Evolutionary conservation across 192 early-diverging fungal genomes (phyloP), one percentile per base, ranked within the genome.

Genomic region (Mortierella antarctica): DNA sequence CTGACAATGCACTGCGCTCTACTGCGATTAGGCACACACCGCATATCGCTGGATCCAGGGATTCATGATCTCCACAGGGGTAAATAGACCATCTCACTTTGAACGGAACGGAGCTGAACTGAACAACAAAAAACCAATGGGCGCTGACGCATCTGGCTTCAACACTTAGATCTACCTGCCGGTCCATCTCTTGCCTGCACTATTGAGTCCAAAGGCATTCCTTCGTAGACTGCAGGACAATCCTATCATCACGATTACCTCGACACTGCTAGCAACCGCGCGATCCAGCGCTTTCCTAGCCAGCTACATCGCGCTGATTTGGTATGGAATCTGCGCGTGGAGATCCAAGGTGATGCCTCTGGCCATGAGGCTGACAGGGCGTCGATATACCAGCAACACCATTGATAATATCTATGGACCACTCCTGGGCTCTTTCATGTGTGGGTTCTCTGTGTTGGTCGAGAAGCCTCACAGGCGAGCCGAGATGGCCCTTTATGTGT

Each of bases 381-480:
- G 23, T 18, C 63, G 39, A 47, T 85, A 54, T 53, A 82, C 62
- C 73, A 85, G 69, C 21, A 68, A 53, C 46, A 75, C 68, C 53
- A 56, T 86, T 56, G 84, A 85, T 31, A 40, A 74, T 74, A 79
- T 86, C 65, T 74, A 82, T 74, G 89, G 70, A 65, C 85, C 84
- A 23, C 87, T 73, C 70, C 81, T 85, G 47, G 87, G 85, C 11
- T 76, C 88, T 15, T 75, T 93, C 57, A 54, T 91, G 55, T 90
- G 88, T 47, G 93, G 93, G 0, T 82, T 89, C 14, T 90, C 87
- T 41, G 82, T 94, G 8, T 70, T 93, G 42, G 66, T 94, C 15
- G 93, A 94, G 41, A 88, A 85, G 58, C 82, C 86, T 41, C 85
- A 85, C 53, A 67, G 86, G 50, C 57, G 85, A 42, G 87, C 81